Evolutionary conservation across 805 yeast species (phyloP), one percentile per base, ranked within the genome.

Genomic region (Metschnikowia proteae): DNA sequence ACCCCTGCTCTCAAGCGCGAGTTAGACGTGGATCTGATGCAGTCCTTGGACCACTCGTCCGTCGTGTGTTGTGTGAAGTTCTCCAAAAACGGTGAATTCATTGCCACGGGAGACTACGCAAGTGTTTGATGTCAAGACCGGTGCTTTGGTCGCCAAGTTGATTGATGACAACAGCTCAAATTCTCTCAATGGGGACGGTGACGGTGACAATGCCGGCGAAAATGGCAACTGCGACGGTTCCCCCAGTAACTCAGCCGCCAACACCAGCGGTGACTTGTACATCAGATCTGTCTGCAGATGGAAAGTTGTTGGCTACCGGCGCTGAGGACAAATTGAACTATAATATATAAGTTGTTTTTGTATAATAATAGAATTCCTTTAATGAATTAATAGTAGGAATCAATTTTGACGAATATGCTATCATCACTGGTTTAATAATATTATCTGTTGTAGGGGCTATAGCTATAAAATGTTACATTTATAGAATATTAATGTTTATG

Each of bases 71-170:
- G 98, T 69, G 98, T 92, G 50, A 79, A 96, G 53, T 92, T 94
- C 74, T 83, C 91, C 50, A 82, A 82, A 55, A 96, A 89, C 65
- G 98, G 98, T 54, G 86, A 87, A 70, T 88, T 81, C 63, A 76
- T 92, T 58, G 99, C 98, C 26, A 92, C 98, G 11, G 99, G 99
- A 90, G 65, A 81, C 95, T 38, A 94, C 98, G 3, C 97, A 91
- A 68, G 96, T 92, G 49, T 92, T 85, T 70, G 86, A 87, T 57
- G 97, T 91, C 44, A 86, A 85, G 60, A 86, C 96, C 22, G 98
- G 99, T 58, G 91, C 87, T 61, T 75, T 89, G 54, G 83, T 89
- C 53, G 95, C 96, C 47, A 81, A 87, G 64, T 78, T 92, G 61
- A 82, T 86, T 56, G 97, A 92, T 67, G 96, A 91, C 61, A 71